Conservation (phyloP, 768 basidiomycete genomes). For the Sarcomyxa edulis region DNA sequence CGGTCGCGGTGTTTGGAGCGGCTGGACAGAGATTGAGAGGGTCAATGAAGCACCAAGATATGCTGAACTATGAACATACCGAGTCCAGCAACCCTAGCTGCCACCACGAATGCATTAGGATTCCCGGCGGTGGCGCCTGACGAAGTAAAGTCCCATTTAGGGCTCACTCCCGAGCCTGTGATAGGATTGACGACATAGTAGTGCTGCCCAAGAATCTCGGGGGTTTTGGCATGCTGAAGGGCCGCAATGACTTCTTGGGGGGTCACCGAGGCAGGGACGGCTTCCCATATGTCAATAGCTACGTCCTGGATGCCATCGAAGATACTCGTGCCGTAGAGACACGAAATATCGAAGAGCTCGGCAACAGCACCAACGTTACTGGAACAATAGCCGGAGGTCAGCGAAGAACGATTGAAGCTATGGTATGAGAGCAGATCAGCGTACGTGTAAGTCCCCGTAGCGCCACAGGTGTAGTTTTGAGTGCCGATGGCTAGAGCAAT, state of each 20-base stretch:
- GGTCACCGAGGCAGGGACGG: slow-evolving; percentile 12
- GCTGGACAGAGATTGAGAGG: too few species aligned
- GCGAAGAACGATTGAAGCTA: neutral
- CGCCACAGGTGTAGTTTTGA: slow-evolving; percentile 52
- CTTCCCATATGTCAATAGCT: slow-evolving; percentile 20
- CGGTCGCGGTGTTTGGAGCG: slow-evolving; percentile 32
- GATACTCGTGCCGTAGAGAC: slow-evolving; percentile 27
- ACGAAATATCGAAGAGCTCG: slow-evolving; percentile 54
- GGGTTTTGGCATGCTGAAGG: slow-evolving; percentile 9
- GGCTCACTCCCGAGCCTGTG: slow-evolving; percentile 33
- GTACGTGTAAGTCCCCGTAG: slow-evolving; percentile 43
- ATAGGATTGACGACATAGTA: slow-evolving; percentile 49
- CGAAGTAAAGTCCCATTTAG: slow-evolving; percentile 55
- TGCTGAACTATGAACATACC: too few species aligned
- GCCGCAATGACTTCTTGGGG: slow-evolving; percentile 12
- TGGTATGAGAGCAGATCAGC: slow-evolving; percentile 11
- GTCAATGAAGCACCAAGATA: too few species aligned
- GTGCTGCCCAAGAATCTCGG: slow-evolving; percentile 40
- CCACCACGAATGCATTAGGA: slow-evolving; percentile 41
- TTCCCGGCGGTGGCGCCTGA: slow-evolving; percentile 34
- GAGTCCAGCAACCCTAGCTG: slow-evolving; percentile 34
- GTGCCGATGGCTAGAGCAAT: slow-evolving; percentile 42
- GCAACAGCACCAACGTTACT: slow-evolving; percentile 46
- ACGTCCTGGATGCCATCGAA: slow-evolving; percentile 43
- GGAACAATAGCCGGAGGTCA: slow-evolving; percentile 5